Base-by-base conservation (phyloP, 805 yeast species). In the Torulaspora franciscae region DNA sequence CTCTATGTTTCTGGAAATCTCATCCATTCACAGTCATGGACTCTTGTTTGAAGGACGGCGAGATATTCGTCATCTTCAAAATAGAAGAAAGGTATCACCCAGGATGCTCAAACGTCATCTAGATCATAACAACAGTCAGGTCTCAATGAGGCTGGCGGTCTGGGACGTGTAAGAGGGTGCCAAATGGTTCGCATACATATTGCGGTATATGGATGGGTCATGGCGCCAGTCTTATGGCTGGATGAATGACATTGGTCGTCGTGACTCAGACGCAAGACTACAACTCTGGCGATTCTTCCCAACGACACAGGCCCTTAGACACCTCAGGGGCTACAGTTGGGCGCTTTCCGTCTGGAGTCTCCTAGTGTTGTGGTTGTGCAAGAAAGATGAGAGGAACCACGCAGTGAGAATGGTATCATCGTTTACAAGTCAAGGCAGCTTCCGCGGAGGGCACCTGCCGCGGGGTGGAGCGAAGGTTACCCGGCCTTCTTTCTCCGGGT, bases 191-290 rank as follows among this genome's bases (percentile, higher is more conserved):
- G 84, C 80, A 1, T 79, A 71, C 62, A 69, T 76, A 55, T 59
- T 77, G 32, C 79, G 74, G 48, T 79, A 76, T 58, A 71, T 74
- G 45, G 80, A 6, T 73, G 80, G 76, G 78, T 81, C 8, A 74
- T 74, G 73, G 81, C 83, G 1, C 78, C 83, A 0, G 78, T 75
- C 0, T 59, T 77, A 78, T 56, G 70, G 79, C 13, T 79, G 82
- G 81, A 74, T 73, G 43, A 76, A 76, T 50, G 81, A 76, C 59
- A 77, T 78, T 30, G 73, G 79, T 44, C 68, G 82, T 37, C 69
- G 73, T 34, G 79, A 78, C 51, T 70, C 76, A 6, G 73, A 76
- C 49, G 72, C 73, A 42, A 65, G 83, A 49, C 81, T 3, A 69
- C 76, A 19, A 69, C 73, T 33, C 65, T 78, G 48, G 76, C 76